Evolutionary conservation across 148 eudicot genomes (phyloP), one percentile per base, ranked within the genome.

Genomic region (Rhododendron ferrugineum): DNA sequence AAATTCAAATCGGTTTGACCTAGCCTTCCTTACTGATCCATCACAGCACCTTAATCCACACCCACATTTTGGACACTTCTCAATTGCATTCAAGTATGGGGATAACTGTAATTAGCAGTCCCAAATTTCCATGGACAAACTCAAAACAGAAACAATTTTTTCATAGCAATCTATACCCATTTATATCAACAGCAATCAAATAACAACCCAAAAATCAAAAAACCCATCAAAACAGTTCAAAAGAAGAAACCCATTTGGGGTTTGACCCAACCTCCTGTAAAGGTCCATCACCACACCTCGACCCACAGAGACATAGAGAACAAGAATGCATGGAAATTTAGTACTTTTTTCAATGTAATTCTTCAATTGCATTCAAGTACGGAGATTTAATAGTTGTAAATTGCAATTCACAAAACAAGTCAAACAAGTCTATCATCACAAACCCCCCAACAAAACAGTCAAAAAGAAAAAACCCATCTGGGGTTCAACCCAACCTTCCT

Each of bases 231-330:
- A 62, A 64, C 74, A 68, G 36, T 62, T 23, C 9, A 23, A 23
- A 20, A 23, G 84, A 30, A 28, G 72, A 84, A 80, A 84, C 76
- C 40, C 83, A 18, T 7, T 72, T 70, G 8, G 11, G 73, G 22
- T 84, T 80, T 10, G 28, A 46, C 47, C 74, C 76, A 15, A 62
- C 4, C 78, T 36, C 40, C 66, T 42, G 49, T 50, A 6, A 82
- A 36, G 11, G 30, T 56, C 77, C 83, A 80, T 75, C 11, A 20
- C 5, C 81, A n/a, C 64, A 92, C 62, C 88, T 90, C 78, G 89
- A 86, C 22, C 94, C 93, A 80, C 94, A 92, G 1, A 92, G 93
- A 84, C 94, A 92, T 4, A 84, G 83, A 6, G 93, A 92, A 40
- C 89, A 83, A 58, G n/a, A 58, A 58, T 58, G 7, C n/a, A 58